Percentiles rank a stretch among this genome's conserved stretches.
Conservation (phyloP, 2,329 filamentous ascomycete genomes). For the Neocatenulostroma microsporum region DNA sequence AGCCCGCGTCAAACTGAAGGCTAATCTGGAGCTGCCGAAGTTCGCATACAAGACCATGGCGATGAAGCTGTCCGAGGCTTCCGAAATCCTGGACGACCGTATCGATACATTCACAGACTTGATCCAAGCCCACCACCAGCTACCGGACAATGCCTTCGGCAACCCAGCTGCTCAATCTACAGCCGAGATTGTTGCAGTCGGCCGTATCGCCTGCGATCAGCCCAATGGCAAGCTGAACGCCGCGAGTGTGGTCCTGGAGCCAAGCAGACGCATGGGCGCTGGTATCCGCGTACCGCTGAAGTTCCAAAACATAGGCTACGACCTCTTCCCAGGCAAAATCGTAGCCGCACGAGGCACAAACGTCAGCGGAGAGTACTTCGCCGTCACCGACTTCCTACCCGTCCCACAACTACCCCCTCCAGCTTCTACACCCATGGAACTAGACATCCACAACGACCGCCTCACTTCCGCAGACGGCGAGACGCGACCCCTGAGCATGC, state of each 20-base stretch:
- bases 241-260: slow-evolving; percentile 80
- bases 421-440: slow-evolving; percentile 57
- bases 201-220: slow-evolving; percentile 82
- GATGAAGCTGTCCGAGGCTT: slow-evolving; percentile 89
- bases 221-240: slow-evolving; percentile 79
- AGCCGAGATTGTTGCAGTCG: slow-evolving; percentile 79
- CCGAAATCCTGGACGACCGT: slow-evolving; percentile 86
- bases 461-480: slow-evolving; percentile 56
- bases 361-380: slow-evolving; percentile 73
- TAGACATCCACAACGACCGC: slow-evolving; percentile 62
- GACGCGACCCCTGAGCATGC: slow-evolving; percentile 61
- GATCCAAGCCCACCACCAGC: slow-evolving; percentile 63
- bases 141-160: slow-evolving; percentile 76
- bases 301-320: slow-evolving; percentile 62
- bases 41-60: slow-evolving; percentile 85
- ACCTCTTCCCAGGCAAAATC: slow-evolving; percentile 92
- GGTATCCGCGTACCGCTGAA: slow-evolving; percentile 75
- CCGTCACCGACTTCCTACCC: slow-evolving; percentile 66
- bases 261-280: slow-evolving; percentile 72
- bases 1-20: slow-evolving; percentile 72
- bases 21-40: slow-evolving; percentile 83
- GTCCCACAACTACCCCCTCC: slow-evolving; percentile 67
- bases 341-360: slow-evolving; percentile 83
- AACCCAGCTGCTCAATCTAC: slow-evolving; percentile 80
- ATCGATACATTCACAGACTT: slow-evolving; percentile 82